Base-by-base conservation (phyloP, 1,284 basidiomycete species). In the Cryptococcus sp. region DNA sequence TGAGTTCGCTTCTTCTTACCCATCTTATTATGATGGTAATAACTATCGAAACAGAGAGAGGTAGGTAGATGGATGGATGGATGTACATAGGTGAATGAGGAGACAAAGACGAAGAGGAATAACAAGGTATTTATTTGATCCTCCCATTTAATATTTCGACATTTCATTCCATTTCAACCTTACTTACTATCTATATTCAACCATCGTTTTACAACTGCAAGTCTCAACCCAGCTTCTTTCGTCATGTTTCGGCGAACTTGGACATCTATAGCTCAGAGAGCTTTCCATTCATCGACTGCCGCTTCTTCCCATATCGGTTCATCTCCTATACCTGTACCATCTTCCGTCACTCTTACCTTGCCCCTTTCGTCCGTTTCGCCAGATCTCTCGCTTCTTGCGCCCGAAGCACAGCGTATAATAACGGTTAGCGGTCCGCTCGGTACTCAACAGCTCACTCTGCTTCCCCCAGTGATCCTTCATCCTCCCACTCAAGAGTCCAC, bases 351-450 rank as follows among this genome's bases (percentile, higher is more conserved):
- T 52, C 79, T 92, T 68, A 74, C 79, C 15, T 82, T 64, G 23
- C 64, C 70, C 4, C 51, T 55, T 31, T 52, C 59, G 14, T 69
- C 70, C 14, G 66, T 72, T 49, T 60, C 70, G n/a, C 61, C 69
- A 0, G 52, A 58, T 8, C 53, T 66, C 3, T 54, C 70, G 11
- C 46, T 64, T 36, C 46, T 62, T 2, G 56, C 63, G 23, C 51
- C 65, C 2, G 49, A 52, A 13, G 10, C 44, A 34, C 57, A 58
- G 33, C 63, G 76, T 4, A 53, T 58, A 2, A 58, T 77, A 43
- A 58, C 60, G 23, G 83, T 94, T 61, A 78, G 80, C 51, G 91
- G 91, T 4, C 91, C 90, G 0, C 82, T 90, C 4, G 91, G 91
- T 47, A 79, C 81, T 36, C 85, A 87, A 31, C 79, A 80, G 11